phyloP scores from a whole-genome alignment of 2,329 filamentous ascomycete species.

The Ophiostoma pallidulum region DNA sequence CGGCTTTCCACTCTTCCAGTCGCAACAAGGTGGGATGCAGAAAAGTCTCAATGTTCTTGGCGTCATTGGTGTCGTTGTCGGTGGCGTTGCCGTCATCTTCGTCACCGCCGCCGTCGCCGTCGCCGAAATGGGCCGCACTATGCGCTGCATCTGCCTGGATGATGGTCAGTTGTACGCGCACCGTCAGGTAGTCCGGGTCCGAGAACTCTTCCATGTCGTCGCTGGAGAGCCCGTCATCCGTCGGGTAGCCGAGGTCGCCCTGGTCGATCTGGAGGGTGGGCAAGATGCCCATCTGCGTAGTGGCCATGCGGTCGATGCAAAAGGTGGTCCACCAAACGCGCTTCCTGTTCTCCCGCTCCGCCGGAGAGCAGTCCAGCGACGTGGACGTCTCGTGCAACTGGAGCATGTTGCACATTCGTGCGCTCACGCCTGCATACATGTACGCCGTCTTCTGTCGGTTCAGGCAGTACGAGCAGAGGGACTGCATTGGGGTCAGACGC shows the following conservation, averaged over 20 bases:
- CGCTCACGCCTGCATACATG: constrained; percentile 6
- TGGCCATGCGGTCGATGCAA: constrained; percentile 10
- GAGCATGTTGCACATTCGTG: constrained; percentile 10
- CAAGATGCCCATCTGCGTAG: constrained; percentile 7
- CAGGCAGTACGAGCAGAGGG: constrained; percentile 4
- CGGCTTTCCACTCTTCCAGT: background rate
- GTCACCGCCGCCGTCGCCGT: too few relatives aligned
- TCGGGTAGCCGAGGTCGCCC: background rate
- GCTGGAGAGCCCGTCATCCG: background rate
- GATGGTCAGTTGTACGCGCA: constrained; percentile 6
- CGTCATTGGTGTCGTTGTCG: too few relatives aligned
- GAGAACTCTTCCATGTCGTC: constrained; percentile 2
- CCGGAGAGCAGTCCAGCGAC: background rate
- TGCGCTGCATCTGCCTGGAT: constrained; percentile 5
- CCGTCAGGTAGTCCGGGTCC: constrained; percentile 6
- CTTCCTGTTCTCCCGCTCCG: constrained; percentile 5
- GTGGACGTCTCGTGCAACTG: background rate
- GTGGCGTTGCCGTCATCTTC: background rate
- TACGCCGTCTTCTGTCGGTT: constrained; percentile 10
- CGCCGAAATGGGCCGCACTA: background rate
- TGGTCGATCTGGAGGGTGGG: constrained; percentile 5
- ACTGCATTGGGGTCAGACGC: background rate
- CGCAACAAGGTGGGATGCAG: background rate
- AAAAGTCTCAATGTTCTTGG: background rate
- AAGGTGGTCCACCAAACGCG: constrained; percentile 9